Base-by-base conservation (phyloP, 495 filamentous ascomycete genomes). In the Aspergillus ostianus region DNA sequence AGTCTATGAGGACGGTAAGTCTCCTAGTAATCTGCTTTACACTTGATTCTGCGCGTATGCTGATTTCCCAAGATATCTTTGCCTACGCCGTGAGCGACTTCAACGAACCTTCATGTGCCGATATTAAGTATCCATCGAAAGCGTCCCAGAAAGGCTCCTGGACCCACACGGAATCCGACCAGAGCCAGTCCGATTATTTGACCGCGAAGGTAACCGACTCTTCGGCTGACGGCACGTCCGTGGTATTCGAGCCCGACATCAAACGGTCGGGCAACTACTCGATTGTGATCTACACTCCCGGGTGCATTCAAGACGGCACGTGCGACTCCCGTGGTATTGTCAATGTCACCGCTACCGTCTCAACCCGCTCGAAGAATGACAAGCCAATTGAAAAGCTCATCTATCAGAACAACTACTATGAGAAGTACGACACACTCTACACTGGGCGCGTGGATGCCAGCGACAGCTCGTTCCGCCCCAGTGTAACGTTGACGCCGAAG, bases 381-480 rank as follows among this genome's bases (percentile, higher is more conserved):
- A 59, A 76, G 56, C 73, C 82, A 27, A 58, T 78, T 12, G 68
- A 80, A 17, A 74, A 81, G 0, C 70, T 74, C 15, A 70, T 95
- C 13, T 93, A 80, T 68, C 95, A 99, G 75, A 96, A 92, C 18
- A 98, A 98, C 72, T 75, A 91, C 63, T 91, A 87, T 67, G 91
- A 97, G 75, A 99, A 98, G 73, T 96, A 94, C 63, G 95, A 98
- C 66, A 85, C 87, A 56, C 85, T 98, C 58, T 96, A 92, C 70
- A 86, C 84, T 58, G 95, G 92, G 8, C 83, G 82, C 59, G 85
- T 99, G 56, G 92, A 98, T 67, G 86, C 85, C 29, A 87, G 80
- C 61, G 87, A 85, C 32, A 79, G 79, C 62, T 81, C 80, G 20
- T 98, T 98, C 75, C 84, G 87, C 20, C 92, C 94, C 26, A 82